A percentile compares a stretch with the other conserved stretches of the same genome.
Conservation (phyloP, 164 flowering plant genomes). For the Nymphaea colorata region DNA sequence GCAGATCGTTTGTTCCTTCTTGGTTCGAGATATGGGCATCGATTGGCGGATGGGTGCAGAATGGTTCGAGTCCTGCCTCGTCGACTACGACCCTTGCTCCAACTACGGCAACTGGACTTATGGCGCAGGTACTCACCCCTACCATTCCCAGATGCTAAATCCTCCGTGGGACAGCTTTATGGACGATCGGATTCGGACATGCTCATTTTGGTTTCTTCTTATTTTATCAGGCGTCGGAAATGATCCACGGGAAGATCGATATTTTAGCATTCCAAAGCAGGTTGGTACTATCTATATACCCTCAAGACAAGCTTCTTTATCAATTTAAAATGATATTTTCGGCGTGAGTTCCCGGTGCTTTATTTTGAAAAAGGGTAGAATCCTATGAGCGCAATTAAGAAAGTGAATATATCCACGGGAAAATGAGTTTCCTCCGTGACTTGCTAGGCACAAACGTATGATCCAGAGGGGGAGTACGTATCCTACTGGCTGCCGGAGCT, state of each 20-base stretch:
- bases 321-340: background rate
- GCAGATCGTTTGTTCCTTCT: constrained; percentile 95
- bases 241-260: constrained; percentile 96
- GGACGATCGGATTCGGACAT: too few species aligned
- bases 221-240: constrained; percentile 67
- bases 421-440: background rate
- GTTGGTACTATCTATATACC: constrained; percentile 36
- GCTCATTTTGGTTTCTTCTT: background rate
- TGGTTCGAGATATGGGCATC: constrained; percentile 93
- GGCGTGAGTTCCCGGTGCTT: background rate
- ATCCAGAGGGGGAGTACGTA: constrained; percentile 78
- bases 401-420: too few species aligned
- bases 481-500: constrained; percentile 78
- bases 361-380: too few species aligned
- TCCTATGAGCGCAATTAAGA: too few species aligned
- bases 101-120: constrained; percentile 99
- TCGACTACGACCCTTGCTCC: constrained; percentile 97
- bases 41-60: constrained; percentile 99
- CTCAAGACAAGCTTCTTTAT: background rate
- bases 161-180: too few species aligned
- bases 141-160: too few species aligned
- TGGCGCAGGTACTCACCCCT: constrained; percentile 61
- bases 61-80: constrained; percentile 93
- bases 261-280: constrained; percentile 95
- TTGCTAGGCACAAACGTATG: constrained; percentile 64